Evolutionary conservation across 345 rosid genomes (phyloP).

Genomic region (Lepidium sativum): DNA sequence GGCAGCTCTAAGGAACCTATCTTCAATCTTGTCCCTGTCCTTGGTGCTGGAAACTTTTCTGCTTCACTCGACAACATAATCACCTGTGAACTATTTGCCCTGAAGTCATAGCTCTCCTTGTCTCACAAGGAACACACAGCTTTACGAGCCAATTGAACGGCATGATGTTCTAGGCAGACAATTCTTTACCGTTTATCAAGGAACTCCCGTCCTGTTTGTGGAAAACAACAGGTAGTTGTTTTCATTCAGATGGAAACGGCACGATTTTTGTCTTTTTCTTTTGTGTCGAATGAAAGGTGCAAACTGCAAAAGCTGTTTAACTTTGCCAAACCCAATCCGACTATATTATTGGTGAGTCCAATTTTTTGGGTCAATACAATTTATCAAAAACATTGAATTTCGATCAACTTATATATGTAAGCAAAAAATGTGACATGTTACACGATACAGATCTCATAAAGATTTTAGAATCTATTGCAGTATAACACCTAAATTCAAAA

Average conservation of each 20-base stretch:
- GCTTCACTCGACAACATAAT: conserved; percentile 48
- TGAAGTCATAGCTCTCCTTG: conserved; percentile 33
- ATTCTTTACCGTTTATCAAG: not conserved
- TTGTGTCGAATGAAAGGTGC: not conserved
- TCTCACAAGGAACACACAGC: not conserved
- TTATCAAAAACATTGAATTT: not conserved
- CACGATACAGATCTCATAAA: not conserved
- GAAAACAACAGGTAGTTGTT: conserved; percentile 28
- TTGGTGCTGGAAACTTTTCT: conserved; percentile 53
- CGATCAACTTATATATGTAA: not conserved
- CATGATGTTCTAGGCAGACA: conserved; percentile 9
- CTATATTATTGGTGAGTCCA: too few relatives aligned
- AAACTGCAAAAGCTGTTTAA: not conserved
- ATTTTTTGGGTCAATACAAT: not conserved
- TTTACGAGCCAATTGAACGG: conserved; percentile 4
- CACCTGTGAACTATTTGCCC: conserved; percentile 62
- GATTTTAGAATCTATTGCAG: too few relatives aligned
- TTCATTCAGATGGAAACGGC: not conserved
- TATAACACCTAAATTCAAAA: too few relatives aligned
- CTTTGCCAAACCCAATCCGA: not conserved
- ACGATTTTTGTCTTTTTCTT: not conserved
- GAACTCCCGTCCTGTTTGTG: not conserved
- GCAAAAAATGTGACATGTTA: not conserved
- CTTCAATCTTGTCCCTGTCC: conserved; percentile 60
- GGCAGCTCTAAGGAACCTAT: conserved; percentile 29